Percentiles rank a stretch among this genome's conserved stretches.
Evolutionary conservation across 352 stramenopile species (phyloP).

Genomic region (Peronospora belbahrii): DNA sequence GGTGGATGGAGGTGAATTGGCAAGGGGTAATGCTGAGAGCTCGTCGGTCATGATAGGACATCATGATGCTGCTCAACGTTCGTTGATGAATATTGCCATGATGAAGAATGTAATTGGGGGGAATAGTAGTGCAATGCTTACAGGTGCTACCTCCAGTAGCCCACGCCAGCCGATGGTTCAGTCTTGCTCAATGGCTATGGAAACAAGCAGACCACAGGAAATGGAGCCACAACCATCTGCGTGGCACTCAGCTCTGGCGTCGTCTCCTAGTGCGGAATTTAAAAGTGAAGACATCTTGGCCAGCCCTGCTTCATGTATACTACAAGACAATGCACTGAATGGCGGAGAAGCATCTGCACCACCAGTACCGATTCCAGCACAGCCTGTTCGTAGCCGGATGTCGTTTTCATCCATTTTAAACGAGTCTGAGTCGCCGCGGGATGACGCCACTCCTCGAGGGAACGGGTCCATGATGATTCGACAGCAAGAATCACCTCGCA

Average conservation of each 20-base stretch:
- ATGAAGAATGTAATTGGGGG: slow-evolving; percentile 29
- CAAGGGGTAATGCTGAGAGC: slow-evolving; percentile 9
- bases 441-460: slow-evolving; percentile 30
- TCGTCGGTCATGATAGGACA: slow-evolving; percentile 19
- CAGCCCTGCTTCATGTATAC: background rate
- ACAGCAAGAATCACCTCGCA: slow-evolving; percentile 31
- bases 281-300: slow-evolving; percentile 4
- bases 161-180: slow-evolving; percentile 14
- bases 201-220: slow-evolving; percentile 16
- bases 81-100: slow-evolving; percentile 54
- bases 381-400: slow-evolving; percentile 61
- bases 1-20: slow-evolving; percentile 5
- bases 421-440: slow-evolving; percentile 68
- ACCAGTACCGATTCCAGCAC: slow-evolving; percentile 12
- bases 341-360: slow-evolving; percentile 13
- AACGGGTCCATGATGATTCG: slow-evolving; percentile 32
- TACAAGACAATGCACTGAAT: slow-evolving; percentile 4
- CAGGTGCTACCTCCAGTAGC: slow-evolving; percentile 13
- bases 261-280: background rate
- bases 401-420: slow-evolving; percentile 87
- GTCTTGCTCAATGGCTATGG: slow-evolving; percentile 23
- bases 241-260: slow-evolving; percentile 15
- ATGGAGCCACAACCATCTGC: slow-evolving; percentile 6
- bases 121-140: slow-evolving; percentile 4
- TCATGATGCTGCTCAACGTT: slow-evolving; percentile 38